A percentile compares a stretch with the other conserved stretches of the same genome.
Conservation (phyloP, 2,329 filamentous ascomycete genomes). For the Phoma sp. region DNA sequence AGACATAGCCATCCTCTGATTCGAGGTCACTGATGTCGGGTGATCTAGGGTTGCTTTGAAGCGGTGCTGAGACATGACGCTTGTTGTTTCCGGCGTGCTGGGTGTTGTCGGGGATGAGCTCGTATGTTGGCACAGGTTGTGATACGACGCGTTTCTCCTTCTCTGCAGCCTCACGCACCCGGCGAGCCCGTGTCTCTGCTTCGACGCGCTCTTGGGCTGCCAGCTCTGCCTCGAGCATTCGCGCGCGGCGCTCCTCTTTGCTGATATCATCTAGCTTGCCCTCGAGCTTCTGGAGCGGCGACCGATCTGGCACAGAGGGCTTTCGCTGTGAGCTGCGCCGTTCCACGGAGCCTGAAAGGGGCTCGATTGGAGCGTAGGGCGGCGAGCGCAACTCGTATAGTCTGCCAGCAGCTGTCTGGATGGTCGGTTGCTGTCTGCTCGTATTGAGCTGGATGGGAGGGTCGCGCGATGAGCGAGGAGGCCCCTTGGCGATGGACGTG, state of each 20-base stretch:
- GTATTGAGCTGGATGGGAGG: slow-evolving; percentile 43
- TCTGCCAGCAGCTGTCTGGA: slow-evolving; percentile 41
- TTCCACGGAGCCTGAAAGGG: slow-evolving; percentile 36
- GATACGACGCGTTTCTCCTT: slow-evolving; percentile 40
- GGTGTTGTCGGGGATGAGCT: slow-evolving; percentile 17
- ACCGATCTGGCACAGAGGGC: slow-evolving; percentile 78
- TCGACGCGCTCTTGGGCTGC: slow-evolving; percentile 69
- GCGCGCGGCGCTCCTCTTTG: slow-evolving; percentile 91
- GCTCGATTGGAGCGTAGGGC: slow-evolving; percentile 39
- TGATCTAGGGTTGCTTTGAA: slow-evolving; percentile 27
- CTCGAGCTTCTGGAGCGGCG: slow-evolving; percentile 92
- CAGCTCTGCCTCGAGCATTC: slow-evolving; percentile 81
- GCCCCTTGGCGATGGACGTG: slow-evolving; percentile 29
- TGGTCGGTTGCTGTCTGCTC: slow-evolving; percentile 44
- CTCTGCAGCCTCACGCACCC: slow-evolving; percentile 39
- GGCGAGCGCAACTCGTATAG: slow-evolving; percentile 41
- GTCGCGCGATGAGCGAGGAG: slow-evolving; percentile 41
- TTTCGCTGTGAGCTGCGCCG: slow-evolving; percentile 33
- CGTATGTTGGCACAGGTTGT: slow-evolving; percentile 31
- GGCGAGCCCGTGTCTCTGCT: slow-evolving; percentile 43
- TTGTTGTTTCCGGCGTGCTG: slow-evolving; percentile 26
- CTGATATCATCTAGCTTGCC: slow-evolving; percentile 89
- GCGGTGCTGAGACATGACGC: slow-evolving; percentile 45
- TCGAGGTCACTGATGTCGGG: slow-evolving; percentile 36
- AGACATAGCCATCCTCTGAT: slow-evolving; percentile 35